Conservation (phyloP, 2,329 filamentous ascomycete genomes). For the Nemania sp. region DNA sequence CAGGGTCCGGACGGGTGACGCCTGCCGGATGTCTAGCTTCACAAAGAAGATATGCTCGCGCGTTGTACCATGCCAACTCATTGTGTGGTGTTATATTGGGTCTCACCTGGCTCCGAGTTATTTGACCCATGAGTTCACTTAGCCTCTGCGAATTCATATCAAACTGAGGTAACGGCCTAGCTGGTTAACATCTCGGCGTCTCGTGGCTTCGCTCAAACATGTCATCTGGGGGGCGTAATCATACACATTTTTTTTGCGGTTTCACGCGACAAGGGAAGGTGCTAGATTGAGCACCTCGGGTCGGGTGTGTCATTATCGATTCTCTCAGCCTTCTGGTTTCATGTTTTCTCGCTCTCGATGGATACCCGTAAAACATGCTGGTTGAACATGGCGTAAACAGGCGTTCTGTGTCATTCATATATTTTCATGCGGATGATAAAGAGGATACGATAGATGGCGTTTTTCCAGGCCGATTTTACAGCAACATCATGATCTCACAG, state of each 20-base stretch:
- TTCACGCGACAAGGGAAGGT: neutral
- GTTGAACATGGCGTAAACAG: conserved; percentile 1
- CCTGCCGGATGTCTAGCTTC: neutral
- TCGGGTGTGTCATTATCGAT: neutral
- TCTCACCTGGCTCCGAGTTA: too few relatives aligned
- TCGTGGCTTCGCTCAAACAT: neutral
- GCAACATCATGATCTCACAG: neutral
- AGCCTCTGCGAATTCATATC: neutral
- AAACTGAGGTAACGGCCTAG: neutral
- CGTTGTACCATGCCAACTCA: too few relatives aligned
- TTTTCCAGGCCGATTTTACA: neutral
- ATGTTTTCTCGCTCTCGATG: conserved; percentile 9
- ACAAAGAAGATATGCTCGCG: neutral
- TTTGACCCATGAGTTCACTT: neutral
- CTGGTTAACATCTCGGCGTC: neutral
- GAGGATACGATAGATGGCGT: conserved; percentile 2
- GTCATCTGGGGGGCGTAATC: neutral
- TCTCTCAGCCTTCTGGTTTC: neutral
- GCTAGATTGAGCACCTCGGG: neutral
- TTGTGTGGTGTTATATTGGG: neutral
- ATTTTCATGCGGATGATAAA: neutral
- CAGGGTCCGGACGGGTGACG: neutral
- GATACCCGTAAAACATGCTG: conserved; percentile 22
- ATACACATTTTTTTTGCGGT: neutral
- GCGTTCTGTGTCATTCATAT: conserved; percentile 15